phyloP scores from a whole-genome alignment of 257 asterid species.

The Nicotiana benthamiana region DNA sequence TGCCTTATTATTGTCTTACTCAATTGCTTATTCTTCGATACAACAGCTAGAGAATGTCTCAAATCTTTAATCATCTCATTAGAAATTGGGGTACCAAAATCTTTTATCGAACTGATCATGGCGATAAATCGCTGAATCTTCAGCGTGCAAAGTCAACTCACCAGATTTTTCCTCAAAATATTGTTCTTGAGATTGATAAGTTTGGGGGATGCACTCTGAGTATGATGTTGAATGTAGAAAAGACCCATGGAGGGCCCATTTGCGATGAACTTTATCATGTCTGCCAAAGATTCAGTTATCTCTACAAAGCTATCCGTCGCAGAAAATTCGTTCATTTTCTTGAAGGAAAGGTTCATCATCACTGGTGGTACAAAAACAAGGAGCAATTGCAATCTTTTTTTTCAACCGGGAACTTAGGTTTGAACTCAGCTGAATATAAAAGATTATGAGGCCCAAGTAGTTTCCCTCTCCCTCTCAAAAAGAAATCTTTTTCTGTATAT shows the following conservation, averaged over 20 bases:
- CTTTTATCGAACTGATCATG: constrained; percentile 66
- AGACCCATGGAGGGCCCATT: constrained; percentile 96
- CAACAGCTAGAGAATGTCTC: constrained; percentile 49
- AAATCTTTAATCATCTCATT: constrained; percentile 80
- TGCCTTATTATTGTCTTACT: constrained; percentile 45
- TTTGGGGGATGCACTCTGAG: constrained; percentile 61
- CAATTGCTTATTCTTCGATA: constrained; percentile 41
- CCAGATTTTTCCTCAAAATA: constrained; percentile 50
- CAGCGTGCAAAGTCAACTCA: constrained; percentile 56
- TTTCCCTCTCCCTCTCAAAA: neutral
- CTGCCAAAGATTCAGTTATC: constrained; percentile 60
- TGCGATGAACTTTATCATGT: constrained; percentile 79
- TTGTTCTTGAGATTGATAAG: constrained; percentile 55
- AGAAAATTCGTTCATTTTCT: constrained; percentile 70
- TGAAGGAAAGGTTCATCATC: constrained; percentile 71
- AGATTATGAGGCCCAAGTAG: neutral
- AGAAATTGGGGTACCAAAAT: constrained; percentile 56
- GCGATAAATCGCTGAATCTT: constrained; percentile 69
- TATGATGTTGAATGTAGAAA: constrained; percentile 80
- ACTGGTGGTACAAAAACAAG: constrained; percentile 22
- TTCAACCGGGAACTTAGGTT: neutral
- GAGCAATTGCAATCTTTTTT: no score
- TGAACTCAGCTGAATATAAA: neutral
- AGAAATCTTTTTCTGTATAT: neutral
- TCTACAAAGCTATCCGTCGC: constrained; percentile 75